These are phyloP conservation scores for Dryas alaskensis DNA, from an alignment of 306 rosid species.

Conservation along the genomic window DNA sequence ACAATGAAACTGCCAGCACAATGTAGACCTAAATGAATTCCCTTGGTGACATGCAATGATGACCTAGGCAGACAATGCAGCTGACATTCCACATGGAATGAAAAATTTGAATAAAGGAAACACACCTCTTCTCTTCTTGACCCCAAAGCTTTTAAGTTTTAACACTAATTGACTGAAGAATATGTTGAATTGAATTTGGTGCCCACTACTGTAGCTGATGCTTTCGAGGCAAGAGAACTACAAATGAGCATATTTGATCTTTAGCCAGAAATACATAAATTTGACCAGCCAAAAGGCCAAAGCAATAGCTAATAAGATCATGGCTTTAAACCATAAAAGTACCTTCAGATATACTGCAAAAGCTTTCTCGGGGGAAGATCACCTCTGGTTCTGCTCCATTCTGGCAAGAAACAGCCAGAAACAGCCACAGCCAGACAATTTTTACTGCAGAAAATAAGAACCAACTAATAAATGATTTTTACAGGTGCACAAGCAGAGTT, in stretches of 20 bases:
- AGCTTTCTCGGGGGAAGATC: conserved; percentile 61
- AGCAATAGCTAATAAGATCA: neutral
- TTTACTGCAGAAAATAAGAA: conserved; percentile 44
- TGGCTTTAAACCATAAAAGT: conserved; percentile 5
- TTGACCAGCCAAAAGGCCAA: neutral
- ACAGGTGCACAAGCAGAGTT: too few relatives aligned
- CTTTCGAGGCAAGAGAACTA: conserved; percentile 62
- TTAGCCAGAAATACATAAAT: neutral
- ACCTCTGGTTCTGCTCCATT: conserved; percentile 41
- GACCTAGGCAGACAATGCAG: too few relatives aligned
- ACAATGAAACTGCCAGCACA: too few relatives aligned
- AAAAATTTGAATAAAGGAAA: conserved; percentile 2
- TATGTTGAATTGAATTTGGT: neutral
- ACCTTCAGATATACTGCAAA: conserved; percentile 71
- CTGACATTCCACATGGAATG: neutral
- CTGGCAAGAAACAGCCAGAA: conserved; percentile 55
- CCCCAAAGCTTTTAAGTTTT: conserved; percentile 18
- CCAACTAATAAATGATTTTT: too few relatives aligned
- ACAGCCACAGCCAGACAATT: conserved; percentile 40
- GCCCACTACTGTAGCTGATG: conserved; percentile 30
- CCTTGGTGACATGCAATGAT: too few relatives aligned
- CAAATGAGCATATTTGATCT: conserved; percentile 17
- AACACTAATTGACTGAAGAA: conserved; percentile 22
- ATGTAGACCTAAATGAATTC: too few relatives aligned
- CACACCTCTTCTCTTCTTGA: conserved; percentile 32